Base-by-base conservation (phyloP, 1,284 basidiomycete species). In the Ganoderma lucidum region DNA sequence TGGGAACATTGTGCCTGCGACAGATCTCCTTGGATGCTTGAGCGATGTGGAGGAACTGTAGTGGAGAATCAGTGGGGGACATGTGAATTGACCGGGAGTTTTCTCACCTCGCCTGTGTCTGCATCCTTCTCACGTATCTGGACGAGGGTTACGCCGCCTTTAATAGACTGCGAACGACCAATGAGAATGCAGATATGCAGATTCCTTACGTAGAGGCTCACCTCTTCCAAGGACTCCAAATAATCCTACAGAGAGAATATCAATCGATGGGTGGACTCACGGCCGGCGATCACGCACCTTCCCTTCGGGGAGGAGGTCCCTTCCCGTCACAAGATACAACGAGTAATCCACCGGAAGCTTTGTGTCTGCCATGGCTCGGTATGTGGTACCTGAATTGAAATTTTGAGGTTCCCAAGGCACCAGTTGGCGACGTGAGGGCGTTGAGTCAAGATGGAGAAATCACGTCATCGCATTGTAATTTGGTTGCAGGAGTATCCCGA, bases 121-220 rank as follows among this genome's bases (percentile, higher is more conserved):
- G 87, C 80, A 9, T 87, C 81, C 80, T 98, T 98, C 81, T 97
- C 96, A 59, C 96, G 86, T 15, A 97, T 86, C 80, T 98, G 97
- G 0, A 98, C 95, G 44, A 97, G 78, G 0, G 95, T 96, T 0
- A 98, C 96, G 15, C 96, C 94, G 32, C 96, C 96, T 76, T 90
- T 83, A 9, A 97, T 82, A 1, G 96, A 88, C 90, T 95, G 75
- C 39, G 60, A 32, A 23, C 32, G 64, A 35, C n/a, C 68, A 23
- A 71, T 72, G 66, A 48, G 62, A 53, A 65, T 37, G 55, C n/a
- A 48, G 23, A 28, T 41, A 14, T 28, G n/a, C 32, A 48, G 19
- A 66, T 74, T 42, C 14, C 30, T 15, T 9, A 44, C 4, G 30
- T 6, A 5, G 6, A 32, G 32, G 6, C 30, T 6, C 75, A 94